These are phyloP conservation scores for Trypanosoma grayi DNA, from an alignment of 208 protist genomes.

Conservation along the genomic window DNA sequence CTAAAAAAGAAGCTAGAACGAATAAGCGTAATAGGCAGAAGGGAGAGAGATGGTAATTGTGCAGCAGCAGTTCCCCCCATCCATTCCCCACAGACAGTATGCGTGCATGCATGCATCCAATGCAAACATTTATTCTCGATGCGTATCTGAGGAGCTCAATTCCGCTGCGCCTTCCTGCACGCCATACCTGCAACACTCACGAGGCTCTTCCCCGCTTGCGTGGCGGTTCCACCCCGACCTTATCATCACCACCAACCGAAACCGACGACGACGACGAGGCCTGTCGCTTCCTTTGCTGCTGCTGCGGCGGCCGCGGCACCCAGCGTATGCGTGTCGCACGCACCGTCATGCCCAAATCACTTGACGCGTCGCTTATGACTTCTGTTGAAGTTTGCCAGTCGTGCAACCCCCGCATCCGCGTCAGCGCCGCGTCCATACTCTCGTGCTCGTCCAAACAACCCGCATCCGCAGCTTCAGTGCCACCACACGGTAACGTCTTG, in stretches of 20 bases:
- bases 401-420: conserved; percentile 38
- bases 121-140: too few relatives aligned
- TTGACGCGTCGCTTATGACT: conserved; percentile 42
- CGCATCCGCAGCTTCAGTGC: not conserved
- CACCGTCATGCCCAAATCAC: conserved; percentile 70
- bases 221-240: not conserved
- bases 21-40: not conserved
- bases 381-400: conserved; percentile 42
- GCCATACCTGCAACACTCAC: too few relatives aligned
- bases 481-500: not conserved
- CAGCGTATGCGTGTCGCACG: conserved; percentile 64
- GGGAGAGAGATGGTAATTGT: too few relatives aligned
- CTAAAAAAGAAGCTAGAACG: too few relatives aligned
- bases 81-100: too few relatives aligned
- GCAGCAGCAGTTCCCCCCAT: too few relatives aligned
- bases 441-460: not conserved
- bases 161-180: not conserved
- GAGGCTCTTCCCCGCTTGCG: not conserved
- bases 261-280: not conserved
- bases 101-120: too few relatives aligned
- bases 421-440: conserved; percentile 25
- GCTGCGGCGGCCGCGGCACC: conserved; percentile 19
- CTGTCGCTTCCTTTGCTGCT: not conserved
- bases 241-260: not conserved
- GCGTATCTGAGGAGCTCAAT: too few relatives aligned